These are phyloP conservation scores for Escallonia rubra DNA, from an alignment of 129 eudicot genomes.

Conservation along the genomic window DNA sequence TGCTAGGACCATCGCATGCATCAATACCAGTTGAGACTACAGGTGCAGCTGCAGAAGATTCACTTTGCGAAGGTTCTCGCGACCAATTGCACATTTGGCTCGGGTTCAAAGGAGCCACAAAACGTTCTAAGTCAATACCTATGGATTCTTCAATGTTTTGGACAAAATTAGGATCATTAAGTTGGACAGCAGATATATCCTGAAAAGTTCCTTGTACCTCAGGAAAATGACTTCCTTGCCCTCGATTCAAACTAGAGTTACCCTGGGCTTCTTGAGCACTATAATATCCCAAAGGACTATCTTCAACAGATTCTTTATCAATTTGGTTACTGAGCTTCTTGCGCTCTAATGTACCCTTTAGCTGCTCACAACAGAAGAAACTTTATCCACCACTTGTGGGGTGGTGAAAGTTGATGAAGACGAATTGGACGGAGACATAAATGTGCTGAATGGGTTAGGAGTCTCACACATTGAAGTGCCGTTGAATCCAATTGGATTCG, in stretches of 20 bases:
- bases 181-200: conserved; percentile 27
- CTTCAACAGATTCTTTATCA: conserved; percentile 45
- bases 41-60: conserved; percentile 74
- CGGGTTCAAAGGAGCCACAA: conserved; percentile 37
- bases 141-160: conserved; percentile 46
- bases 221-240: conserved; percentile 27
- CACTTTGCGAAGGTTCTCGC: conserved; percentile 76
- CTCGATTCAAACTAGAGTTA: conserved; percentile 32
- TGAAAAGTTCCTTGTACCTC: conserved; percentile 44
- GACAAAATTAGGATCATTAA: conserved; percentile 29
- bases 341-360: conserved; percentile 82
- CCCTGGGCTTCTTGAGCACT: conserved; percentile 28
- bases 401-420: conserved; percentile 46
- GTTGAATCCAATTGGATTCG: conserved; percentile 26
- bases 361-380: conserved; percentile 84
- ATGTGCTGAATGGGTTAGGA: conserved; percentile 36
- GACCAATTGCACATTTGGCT: conserved; percentile 41
- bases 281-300: conserved; percentile 47
- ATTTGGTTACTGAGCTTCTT: conserved; percentile 46
- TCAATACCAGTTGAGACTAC: conserved; percentile 56
- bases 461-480: conserved; percentile 30
- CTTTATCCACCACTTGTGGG: conserved; percentile 46
- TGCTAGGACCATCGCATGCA: conserved; percentile 61
- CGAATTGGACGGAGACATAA: conserved; percentile 58
- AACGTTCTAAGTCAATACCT: conserved; percentile 32